Percentiles rank a stretch among this genome's conserved stretches.
Evolutionary conservation across 164 flowering plant genomes (phyloP).

Genomic region (Annona squamosa): DNA sequence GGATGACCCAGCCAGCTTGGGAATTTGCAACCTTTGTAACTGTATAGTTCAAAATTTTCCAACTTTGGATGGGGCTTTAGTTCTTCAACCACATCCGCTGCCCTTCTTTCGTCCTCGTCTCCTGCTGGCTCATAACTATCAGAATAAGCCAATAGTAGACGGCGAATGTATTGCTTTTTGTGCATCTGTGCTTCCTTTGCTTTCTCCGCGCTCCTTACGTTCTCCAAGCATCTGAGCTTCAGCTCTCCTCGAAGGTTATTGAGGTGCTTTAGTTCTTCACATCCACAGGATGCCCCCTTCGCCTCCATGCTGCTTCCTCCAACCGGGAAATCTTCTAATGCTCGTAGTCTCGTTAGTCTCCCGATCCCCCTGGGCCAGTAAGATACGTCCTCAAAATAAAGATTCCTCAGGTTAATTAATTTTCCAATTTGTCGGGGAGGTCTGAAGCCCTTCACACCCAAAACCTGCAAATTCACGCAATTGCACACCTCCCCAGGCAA

Average conservation of each 20-base stretch:
- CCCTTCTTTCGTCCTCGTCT: neutral
- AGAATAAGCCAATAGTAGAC: neutral
- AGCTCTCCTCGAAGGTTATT: neutral
- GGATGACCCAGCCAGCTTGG: neutral
- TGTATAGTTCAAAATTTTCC: neutral
- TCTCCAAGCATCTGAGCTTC: neutral
- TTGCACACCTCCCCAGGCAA: neutral
- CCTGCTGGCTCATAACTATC: neutral
- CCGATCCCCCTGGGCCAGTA: neutral
- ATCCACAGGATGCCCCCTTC: neutral
- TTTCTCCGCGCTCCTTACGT: neutral
- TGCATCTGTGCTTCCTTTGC: conserved; percentile 1
- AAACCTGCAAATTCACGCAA: neutral
- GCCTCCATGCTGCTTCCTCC: neutral
- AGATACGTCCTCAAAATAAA: neutral
- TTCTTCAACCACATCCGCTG: neutral
- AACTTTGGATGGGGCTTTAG: neutral
- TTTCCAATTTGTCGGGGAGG: neutral
- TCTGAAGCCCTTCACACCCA: neutral
- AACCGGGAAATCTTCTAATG: neutral
- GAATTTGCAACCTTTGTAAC: neutral
- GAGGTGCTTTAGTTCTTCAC: neutral
- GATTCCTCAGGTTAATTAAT: neutral
- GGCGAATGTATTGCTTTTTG: neutral
- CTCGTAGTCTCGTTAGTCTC: neutral